phyloP scores from a whole-genome alignment of 331 rosid species.

The Erythrophleum ivorense region DNA sequence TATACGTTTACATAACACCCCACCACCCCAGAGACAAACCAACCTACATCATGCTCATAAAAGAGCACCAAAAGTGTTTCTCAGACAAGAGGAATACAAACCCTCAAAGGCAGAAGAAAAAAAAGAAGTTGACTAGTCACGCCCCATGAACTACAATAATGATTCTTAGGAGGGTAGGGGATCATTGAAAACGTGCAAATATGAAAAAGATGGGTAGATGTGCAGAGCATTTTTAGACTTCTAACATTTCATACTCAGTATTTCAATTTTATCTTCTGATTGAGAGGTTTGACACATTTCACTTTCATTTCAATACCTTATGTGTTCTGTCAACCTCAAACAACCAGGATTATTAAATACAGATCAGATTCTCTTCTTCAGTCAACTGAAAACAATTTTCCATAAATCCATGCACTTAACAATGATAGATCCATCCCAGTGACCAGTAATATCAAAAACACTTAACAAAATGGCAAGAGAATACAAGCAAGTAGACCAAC shows the following conservation, averaged over 20 bases:
- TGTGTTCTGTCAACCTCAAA: slow-evolving; percentile 36
- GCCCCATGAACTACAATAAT: slow-evolving; percentile 15
- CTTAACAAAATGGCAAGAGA: not conserved
- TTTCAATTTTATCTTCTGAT: slow-evolving; percentile 17
- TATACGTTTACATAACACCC: not conserved
- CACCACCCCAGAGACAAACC: slow-evolving; percentile 5
- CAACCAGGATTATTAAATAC: slow-evolving; percentile 24
- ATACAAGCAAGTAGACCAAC: slow-evolving; percentile 14
- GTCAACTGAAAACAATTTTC: slow-evolving; percentile 34
- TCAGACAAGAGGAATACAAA: not conserved
- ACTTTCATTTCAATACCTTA: slow-evolving; percentile 32
- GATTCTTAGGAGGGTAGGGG: slow-evolving; percentile 28
- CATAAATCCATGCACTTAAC: slow-evolving; percentile 27
- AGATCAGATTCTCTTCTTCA: slow-evolving; percentile 6
- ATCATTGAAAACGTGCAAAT: not conserved
- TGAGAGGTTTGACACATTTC: slow-evolving; percentile 25
- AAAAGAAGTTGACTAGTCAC: slow-evolving; percentile 5
- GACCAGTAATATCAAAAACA: slow-evolving; percentile 4
- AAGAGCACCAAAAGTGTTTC: not conserved
- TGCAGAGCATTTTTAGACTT: slow-evolving; percentile 36
- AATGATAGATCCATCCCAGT: slow-evolving; percentile 48
- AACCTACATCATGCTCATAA: not conserved
- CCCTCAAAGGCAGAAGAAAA: slow-evolving; percentile 1
- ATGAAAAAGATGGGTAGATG: slow-evolving; percentile 31
- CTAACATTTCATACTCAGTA: slow-evolving; percentile 39